Percentiles rank a stretch among this genome's conserved stretches.
Evolutionary conservation across 2,329 filamentous ascomycete species (phyloP).

Genomic region (Fusarium neocosmosporiellum): DNA sequence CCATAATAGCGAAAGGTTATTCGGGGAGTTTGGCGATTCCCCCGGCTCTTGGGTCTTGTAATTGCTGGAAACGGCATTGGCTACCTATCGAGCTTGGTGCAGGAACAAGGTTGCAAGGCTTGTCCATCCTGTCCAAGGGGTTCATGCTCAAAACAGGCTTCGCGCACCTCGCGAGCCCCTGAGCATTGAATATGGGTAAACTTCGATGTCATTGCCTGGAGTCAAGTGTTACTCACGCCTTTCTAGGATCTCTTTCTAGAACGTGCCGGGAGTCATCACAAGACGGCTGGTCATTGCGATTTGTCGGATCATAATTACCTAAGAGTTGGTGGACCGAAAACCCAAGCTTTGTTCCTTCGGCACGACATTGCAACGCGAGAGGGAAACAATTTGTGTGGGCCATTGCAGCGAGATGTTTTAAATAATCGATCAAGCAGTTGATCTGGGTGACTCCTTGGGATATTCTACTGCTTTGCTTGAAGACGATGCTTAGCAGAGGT

Average conservation of each 20-base stretch:
- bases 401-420: neutral
- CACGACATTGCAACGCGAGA: neutral
- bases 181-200: neutral
- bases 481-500: neutral
- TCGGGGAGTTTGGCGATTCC: neutral
- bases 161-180: neutral
- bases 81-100: neutral
- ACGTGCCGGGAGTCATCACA: neutral
- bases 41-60: neutral
- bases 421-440: neutral
- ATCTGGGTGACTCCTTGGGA: neutral
- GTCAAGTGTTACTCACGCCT: neutral
- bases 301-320: constrained; percentile 11
- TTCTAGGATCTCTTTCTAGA: neutral
- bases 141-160: neutral
- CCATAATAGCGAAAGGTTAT: neutral
- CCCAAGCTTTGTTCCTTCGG: neutral
- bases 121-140: neutral
- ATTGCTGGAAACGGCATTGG: neutral
- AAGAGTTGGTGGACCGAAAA: neutral
- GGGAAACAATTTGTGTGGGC: neutral
- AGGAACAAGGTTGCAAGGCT: neutral
- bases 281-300: neutral
- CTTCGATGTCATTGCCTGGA: neutral
- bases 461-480: neutral